Evolutionary conservation across 495 filamentous ascomycete species (phyloP), one percentile per base, ranked within the genome.

Genomic region (Paragyromitra xinjiangensis): DNA sequence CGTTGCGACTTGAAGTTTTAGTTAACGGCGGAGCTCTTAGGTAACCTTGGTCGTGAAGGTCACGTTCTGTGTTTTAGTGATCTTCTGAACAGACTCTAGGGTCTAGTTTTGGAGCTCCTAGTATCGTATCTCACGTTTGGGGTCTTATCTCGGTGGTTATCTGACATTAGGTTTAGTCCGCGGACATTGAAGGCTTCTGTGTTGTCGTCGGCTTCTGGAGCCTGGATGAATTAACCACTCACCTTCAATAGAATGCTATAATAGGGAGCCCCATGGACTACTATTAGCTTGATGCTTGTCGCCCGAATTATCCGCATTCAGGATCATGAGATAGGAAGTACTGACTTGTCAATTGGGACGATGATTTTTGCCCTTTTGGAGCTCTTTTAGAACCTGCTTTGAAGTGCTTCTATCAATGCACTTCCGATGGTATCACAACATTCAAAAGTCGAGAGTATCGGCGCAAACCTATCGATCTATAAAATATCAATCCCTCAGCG

Each of bases 1-100:
- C 62, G 62, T 24, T 64, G 62, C 16, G 16, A n/a, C 26, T 34
- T 59, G 24, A 12, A 59, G 26, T 14, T 59, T 59, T 59, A 59
- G 55, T 61, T 39, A 61, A 61, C 14, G 29, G 6, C 6, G 48
- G 65, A 56, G 37, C 11, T 40, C 48, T 37, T 34, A 37, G 7
- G 11, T 34, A 48, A 12, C 50, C 19, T 19, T 37, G 26, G 3
- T 5, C 14, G 24, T 2, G 14, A 12, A 53, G 22, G 44, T 66
- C 42, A 44, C 19, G 53, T 56, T 26, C 7, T 9, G 12, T 12
- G 37, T 45, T 58, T 19, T 16, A 55, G 50, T 64, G 61, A 39
- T 39, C 26, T 51, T 40, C 64, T 7, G 19, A 16, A 22, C 24
- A 19, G 9, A 50, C 7, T 5, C 44, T 24, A 6, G 39, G 44